Percentiles rank a stretch among this genome's conserved stretches.
Evolutionary conservation across 257 asterid species (phyloP).

Genomic region (Craterostigma plantagineum): DNA sequence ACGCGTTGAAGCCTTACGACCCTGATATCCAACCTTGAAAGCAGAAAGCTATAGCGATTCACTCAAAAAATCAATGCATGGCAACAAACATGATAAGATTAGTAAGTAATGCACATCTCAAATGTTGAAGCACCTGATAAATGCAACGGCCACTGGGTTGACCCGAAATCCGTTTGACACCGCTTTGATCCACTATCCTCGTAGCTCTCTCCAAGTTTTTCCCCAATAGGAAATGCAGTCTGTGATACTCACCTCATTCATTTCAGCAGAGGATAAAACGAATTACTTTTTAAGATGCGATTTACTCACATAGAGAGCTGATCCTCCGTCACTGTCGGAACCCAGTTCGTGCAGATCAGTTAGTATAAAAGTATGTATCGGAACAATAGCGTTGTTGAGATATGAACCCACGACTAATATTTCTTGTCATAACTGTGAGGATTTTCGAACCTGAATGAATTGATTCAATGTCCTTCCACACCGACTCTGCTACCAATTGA

Average conservation of each 20-base stretch:
- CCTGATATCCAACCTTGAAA: too few species aligned
- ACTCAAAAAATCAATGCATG: not conserved
- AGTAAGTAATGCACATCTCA: not conserved
- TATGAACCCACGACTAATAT: not conserved
- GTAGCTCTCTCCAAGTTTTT: slow-evolving; percentile 72
- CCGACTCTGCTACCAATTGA: slow-evolving; percentile 40
- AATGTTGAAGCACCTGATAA: slow-evolving; percentile 36
- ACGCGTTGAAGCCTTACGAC: too few species aligned
- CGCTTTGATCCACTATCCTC: slow-evolving; percentile 62
- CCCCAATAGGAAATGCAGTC: slow-evolving; percentile 76
- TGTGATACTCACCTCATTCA: slow-evolving; percentile 6
- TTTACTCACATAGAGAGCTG: slow-evolving; percentile 66
- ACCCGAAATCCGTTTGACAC: slow-evolving; percentile 70
- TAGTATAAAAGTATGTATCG: not conserved
- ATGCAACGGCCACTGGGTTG: slow-evolving; percentile 55
- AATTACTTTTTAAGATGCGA: not conserved
- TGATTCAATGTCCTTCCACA: slow-evolving; percentile 58
- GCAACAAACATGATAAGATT: not conserved
- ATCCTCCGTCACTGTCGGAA: slow-evolving; percentile 56
- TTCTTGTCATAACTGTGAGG: not conserved
- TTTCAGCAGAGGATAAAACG: not conserved
- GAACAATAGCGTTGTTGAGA: not conserved
- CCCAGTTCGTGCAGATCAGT: slow-evolving; percentile 3
- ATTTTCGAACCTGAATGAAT: slow-evolving; percentile 36
- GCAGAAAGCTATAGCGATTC: not conserved